Evolutionary conservation across 495 filamentous ascomycete species (phyloP).

Genomic region (Evernia prunastri): DNA sequence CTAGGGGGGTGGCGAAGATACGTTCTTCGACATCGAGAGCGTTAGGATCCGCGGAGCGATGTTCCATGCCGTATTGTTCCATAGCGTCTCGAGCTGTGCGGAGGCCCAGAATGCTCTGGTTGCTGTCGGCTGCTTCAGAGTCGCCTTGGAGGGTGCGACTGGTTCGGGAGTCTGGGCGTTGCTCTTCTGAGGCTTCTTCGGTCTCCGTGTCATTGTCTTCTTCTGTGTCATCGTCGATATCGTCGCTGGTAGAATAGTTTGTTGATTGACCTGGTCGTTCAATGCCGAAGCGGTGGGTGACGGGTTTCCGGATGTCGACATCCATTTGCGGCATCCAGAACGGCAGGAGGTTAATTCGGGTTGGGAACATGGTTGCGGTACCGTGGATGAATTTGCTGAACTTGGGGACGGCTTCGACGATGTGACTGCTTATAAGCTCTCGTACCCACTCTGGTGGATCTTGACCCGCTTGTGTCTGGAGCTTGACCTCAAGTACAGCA

Average conservation of each 20-base stretch:
- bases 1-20: conserved; percentile 51
- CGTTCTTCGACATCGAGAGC: conserved; percentile 71
- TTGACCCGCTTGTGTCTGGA: conserved; percentile 95
- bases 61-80: conserved; percentile 41
- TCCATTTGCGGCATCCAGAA: conserved; percentile 99
- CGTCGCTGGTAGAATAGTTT: conserved; percentile 70
- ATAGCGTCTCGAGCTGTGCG: conserved; percentile 41
- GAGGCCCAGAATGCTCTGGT: conserved; percentile 34
- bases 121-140: conserved; percentile 20
- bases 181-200: conserved; percentile 23
- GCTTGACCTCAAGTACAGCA: conserved; percentile 92
- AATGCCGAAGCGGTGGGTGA: conserved; percentile 81
- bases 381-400: conserved; percentile 99
- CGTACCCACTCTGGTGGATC: conserved; percentile 95
- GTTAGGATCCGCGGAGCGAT: conserved; percentile 46
- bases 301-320: conserved; percentile 91
- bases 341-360: conserved; percentile 81
- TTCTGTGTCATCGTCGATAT: conserved; percentile 52
- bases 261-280: conserved; percentile 66
- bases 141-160: conserved; percentile 16
- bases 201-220: conserved; percentile 48
- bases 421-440: conserved; percentile 81
- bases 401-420: conserved; percentile 96
- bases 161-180: conserved; percentile 13
- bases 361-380: conserved; percentile 76